These are phyloP conservation scores for Verticillium klebahnii DNA, from an alignment of 2,329 filamentous ascomycete species.

Conservation along the genomic window DNA sequence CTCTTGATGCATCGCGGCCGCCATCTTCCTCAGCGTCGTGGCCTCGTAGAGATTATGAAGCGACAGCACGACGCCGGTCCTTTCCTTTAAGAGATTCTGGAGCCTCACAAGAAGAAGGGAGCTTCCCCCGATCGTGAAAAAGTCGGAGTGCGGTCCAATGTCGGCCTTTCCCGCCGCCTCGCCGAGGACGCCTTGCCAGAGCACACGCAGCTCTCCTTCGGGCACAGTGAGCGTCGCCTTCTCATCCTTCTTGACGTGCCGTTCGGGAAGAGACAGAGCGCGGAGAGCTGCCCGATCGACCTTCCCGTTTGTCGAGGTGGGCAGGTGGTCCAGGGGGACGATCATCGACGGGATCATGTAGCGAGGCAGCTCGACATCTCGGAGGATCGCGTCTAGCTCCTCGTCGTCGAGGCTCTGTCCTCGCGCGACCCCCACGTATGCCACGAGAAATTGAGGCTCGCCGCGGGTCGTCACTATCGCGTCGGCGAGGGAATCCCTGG, in stretches of 20 bases:
- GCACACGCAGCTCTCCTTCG: constrained; percentile 4
- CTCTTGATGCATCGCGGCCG: constrained; percentile 17
- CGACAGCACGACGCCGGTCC: constrained; percentile 18
- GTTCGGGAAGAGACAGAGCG: constrained; percentile 16
- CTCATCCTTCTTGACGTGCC: not conserved
- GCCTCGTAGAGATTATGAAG: constrained; percentile 27
- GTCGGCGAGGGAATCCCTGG: constrained; percentile 7
- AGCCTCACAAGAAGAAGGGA: constrained; percentile 29
- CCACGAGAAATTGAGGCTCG: constrained; percentile 19
- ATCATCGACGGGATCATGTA: constrained; percentile 29
- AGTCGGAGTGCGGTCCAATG: constrained; percentile 20
- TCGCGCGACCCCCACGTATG: constrained; percentile 18
- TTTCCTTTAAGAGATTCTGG: constrained; percentile 22
- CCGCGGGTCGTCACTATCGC: constrained; percentile 18
- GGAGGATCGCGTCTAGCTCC: constrained; percentile 12
- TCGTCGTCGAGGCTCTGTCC: not conserved
- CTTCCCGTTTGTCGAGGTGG: constrained; percentile 24
- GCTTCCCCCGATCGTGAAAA: constrained; percentile 31
- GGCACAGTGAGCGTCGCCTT: constrained; percentile 2
- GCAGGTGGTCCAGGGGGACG: constrained; percentile 22
- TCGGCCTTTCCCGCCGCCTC: not conserved
- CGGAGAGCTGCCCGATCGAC: constrained; percentile 23
- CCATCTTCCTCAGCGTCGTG: constrained; percentile 30
- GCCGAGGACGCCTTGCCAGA: constrained; percentile 16
- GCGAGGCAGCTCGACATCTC: constrained; percentile 19